Evolutionary conservation across 176 grass and related monocot genomes (phyloP).

Genomic region (Lolium perenne): DNA sequence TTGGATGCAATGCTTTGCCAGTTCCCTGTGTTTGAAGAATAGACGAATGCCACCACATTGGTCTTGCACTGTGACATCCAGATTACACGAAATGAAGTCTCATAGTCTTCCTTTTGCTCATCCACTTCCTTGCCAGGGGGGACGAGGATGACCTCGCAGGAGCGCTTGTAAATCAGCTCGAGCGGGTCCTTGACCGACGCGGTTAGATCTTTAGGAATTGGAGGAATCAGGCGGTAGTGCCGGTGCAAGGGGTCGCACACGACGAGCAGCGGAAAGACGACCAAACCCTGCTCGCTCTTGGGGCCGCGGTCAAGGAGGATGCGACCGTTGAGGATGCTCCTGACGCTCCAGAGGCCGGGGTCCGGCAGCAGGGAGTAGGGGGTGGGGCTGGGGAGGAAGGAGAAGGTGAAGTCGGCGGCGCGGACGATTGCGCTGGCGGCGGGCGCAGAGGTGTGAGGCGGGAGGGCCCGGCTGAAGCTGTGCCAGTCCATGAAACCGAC

Average conservation of each 20-base stretch:
- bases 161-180: neutral
- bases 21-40: neutral
- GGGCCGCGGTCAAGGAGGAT: neutral
- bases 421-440: neutral
- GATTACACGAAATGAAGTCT: neutral
- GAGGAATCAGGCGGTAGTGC: neutral
- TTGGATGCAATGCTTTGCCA: neutral
- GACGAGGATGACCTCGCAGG: neutral
- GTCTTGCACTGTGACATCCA: neutral
- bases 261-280: neutral
- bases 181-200: neutral
- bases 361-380: neutral
- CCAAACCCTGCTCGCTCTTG: neutral
- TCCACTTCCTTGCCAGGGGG: neutral
- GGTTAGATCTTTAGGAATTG: neutral
- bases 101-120: neutral
- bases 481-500: neutral
- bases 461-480: neutral
- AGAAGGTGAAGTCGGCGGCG: neutral
- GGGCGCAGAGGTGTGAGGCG: neutral
- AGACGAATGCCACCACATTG: neutral
- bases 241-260: neutral
- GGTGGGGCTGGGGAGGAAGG: neutral
- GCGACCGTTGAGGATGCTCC: neutral
- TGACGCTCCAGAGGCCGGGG: neutral